Conservation (phyloP, 2,329 filamentous ascomycete species). For the Zymoseptoria passerinii region DNA sequence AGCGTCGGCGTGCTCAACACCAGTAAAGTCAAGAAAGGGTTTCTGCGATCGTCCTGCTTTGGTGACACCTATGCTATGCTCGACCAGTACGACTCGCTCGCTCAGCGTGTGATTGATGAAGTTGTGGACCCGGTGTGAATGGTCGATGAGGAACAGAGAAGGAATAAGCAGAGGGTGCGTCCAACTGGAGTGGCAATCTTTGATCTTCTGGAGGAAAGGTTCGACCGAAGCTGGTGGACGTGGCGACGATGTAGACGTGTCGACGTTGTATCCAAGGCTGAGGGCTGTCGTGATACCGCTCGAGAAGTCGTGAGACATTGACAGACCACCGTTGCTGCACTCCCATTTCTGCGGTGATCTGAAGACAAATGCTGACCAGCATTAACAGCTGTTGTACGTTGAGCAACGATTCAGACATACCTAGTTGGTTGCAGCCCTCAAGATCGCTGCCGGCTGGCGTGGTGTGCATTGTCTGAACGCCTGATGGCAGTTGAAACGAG, state of each 20-base stretch:
- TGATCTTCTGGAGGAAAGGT: background rate
- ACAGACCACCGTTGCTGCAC: conserved; percentile 6
- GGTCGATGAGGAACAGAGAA: conserved; percentile 4
- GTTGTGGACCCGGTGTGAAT: conserved; percentile 1
- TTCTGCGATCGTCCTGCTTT: conserved; percentile 6
- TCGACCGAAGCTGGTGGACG: background rate
- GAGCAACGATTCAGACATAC: background rate
- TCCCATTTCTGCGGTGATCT: conserved; percentile 12
- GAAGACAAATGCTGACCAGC: conserved; percentile 6
- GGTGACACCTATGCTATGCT: conserved; percentile 9
- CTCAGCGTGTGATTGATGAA: conserved; percentile 3
- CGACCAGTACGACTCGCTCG: conserved; percentile 4
- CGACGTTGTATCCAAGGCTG: conserved; percentile 9
- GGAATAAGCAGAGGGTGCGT: conserved; percentile 6
- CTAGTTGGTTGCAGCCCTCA: background rate
- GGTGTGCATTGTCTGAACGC: conserved; percentile 4
- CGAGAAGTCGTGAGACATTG: conserved; percentile 8
- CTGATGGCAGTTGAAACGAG: conserved; percentile 5
- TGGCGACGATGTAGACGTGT: background rate
- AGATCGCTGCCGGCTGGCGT: background rate
- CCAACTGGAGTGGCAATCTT: conserved; percentile 1
- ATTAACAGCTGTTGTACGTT: background rate
- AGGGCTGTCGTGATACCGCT: conserved; percentile 8
- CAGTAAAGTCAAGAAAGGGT: background rate
- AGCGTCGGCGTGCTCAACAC: background rate